Conservation (phyloP, 1,284 basidiomycete species). For the Ustilago vetiveriae region DNA sequence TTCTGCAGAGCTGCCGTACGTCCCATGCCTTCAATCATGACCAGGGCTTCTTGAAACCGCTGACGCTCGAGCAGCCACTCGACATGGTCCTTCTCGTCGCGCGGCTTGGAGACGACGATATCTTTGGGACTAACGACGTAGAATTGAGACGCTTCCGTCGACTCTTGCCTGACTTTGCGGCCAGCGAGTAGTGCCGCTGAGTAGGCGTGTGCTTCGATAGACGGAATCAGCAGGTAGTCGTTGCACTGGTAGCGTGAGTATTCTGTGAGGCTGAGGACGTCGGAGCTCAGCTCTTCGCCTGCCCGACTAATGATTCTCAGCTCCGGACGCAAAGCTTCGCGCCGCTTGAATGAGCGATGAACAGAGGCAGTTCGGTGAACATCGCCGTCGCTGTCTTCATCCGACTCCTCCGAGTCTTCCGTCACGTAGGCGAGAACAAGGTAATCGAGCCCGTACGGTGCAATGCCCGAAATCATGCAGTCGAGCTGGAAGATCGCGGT, state of each 20-base stretch:
- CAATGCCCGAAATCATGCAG: slow-evolving; percentile 92
- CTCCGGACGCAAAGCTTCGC: slow-evolving; percentile 86
- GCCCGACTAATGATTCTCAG: slow-evolving; percentile 86
- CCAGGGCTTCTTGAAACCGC: slow-evolving; percentile 87
- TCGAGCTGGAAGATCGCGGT: slow-evolving; percentile 92
- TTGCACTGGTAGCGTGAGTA: slow-evolving; percentile 89
- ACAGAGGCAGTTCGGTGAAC: slow-evolving; percentile 5
- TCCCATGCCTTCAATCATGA: slow-evolving; percentile 79
- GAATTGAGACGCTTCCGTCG: slow-evolving; percentile 69
- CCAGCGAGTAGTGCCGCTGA: slow-evolving; percentile 40
- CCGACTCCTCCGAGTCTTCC: slow-evolving; percentile 64
- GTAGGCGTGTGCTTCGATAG: slow-evolving; percentile 50
- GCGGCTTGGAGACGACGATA: slow-evolving; percentile 82
- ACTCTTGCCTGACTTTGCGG: slow-evolving; percentile 28
- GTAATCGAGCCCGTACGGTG: slow-evolving; percentile 76
- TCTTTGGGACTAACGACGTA: slow-evolving; percentile 87
- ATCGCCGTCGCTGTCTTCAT: slow-evolving; percentile 22
- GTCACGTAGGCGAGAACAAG: slow-evolving; percentile 79
- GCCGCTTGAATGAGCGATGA: slow-evolving; percentile 72
- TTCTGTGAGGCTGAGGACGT: slow-evolving; percentile 81
- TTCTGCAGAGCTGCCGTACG: slow-evolving; percentile 41
- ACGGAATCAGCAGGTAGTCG: slow-evolving; percentile 79
- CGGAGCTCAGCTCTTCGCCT: slow-evolving; percentile 88
- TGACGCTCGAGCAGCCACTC: slow-evolving; percentile 88
- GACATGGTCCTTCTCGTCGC: slow-evolving; percentile 90